A percentile compares a stretch with the other conserved stretches of the same genome.
Conservation (phyloP, 2,329 filamentous ascomycete species). For the Hymenoscyphus scutula region DNA sequence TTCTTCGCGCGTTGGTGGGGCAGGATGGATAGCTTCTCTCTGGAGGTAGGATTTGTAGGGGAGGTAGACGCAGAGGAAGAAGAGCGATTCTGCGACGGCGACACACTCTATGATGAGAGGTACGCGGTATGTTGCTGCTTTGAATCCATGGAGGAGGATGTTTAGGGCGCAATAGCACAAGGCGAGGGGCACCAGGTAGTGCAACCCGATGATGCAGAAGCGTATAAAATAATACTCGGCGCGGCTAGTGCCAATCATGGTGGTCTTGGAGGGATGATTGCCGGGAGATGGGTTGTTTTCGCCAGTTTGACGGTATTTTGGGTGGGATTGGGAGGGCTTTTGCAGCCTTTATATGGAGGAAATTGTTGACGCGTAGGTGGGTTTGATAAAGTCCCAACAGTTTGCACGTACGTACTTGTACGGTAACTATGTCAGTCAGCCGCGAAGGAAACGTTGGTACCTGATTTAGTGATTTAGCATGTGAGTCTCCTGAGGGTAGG, state of each 20-base stretch:
- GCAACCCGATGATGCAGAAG: constrained; percentile 46
- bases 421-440: no score
- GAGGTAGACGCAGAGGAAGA: constrained; percentile 53
- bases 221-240: constrained; percentile 43
- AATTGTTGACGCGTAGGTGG: no score
- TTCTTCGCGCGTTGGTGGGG: constrained; percentile 42
- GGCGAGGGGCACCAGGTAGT: constrained; percentile 49
- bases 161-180: constrained; percentile 44
- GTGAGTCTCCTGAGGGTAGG: no score
- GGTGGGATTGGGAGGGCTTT: no score
- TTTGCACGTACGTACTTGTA: no score
- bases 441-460: no score
- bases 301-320: no score
- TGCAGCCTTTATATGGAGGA: no score
- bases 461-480: no score
- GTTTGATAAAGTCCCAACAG: no score
- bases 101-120: constrained; percentile 40
- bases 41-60: constrained; percentile 53
- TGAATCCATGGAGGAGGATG: constrained; percentile 32
- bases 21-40: constrained; percentile 49
- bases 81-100: constrained; percentile 49
- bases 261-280: constrained; percentile 9
- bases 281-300: no score
- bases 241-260: constrained; percentile 37
- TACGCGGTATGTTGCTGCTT: constrained; percentile 33